Base-by-base conservation (phyloP, 2,329 filamentous ascomycete genomes). In the Penicillium hesseltinei region DNA sequence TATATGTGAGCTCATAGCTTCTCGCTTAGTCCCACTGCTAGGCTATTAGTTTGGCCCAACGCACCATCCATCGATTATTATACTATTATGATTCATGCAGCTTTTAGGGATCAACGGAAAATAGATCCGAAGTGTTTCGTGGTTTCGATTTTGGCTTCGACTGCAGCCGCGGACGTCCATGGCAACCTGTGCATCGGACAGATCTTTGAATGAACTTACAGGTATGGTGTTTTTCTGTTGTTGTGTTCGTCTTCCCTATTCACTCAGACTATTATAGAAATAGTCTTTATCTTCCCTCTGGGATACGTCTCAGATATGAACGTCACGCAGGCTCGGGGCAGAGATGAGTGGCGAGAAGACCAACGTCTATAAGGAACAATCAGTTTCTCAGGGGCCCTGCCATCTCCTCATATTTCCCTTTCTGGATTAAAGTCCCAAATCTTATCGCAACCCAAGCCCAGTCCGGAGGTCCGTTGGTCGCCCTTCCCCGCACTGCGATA, bases 391-490 rank as follows among this genome's bases (percentile, higher is more conserved):
- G 2, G 4, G 21, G n/a, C 8, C 29, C 11, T 54, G 3, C 25
- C 49, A 55, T 64, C 61, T 64, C 62, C 48, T 64, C 50, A 8
- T 43, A 15, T 49, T 64, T 57, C 48, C 62, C 59, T 40, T 55
- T 59, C 56, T 47, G 3, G 59, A 50, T 29, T 38, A 29, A 58
- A 40, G 27, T 25, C 50, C 25, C 23, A 40, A 53, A 36, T 36
- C 25, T 53, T 58, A 62, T 64, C 58, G 11, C 40, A 56, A 19
- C 25, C 38, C 13, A 43, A 43, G 38, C 19, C 21, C 13, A 42
- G 11, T 33, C 52, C 33, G n/a, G n/a, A 48, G 33, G 46, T 51
- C 44, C 33, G n/a, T n/a, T 51, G 38, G 46, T 51, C 44, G 4
- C 21, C 5, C 38, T 60, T 56, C 62, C 62, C 62, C 61, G 62